Evolutionary conservation across 768 basidiomycete species (phyloP).

Genomic region (Rhodotorula paludigena): DNA sequence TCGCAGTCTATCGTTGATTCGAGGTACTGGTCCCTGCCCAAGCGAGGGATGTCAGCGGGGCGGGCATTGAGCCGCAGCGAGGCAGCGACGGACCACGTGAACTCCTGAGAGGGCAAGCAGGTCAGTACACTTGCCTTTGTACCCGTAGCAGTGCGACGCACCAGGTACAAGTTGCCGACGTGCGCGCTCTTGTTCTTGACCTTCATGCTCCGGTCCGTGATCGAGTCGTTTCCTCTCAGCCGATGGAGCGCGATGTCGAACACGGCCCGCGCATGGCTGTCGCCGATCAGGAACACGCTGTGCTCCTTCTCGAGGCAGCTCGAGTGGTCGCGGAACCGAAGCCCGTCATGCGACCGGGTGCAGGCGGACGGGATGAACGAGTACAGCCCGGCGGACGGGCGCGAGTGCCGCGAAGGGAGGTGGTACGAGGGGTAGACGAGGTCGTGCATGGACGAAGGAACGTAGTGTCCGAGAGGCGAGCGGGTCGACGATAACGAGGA

Average conservation of each 20-base stretch:
- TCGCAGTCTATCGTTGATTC: constrained; percentile 2
- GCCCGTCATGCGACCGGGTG: constrained; percentile 8
- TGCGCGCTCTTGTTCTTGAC: constrained; percentile 14
- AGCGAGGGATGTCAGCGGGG: background rate
- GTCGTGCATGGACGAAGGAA: too few relatives aligned
- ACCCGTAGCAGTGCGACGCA: background rate
- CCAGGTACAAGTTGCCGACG: constrained; percentile 23
- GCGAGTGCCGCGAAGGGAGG: constrained; percentile 1
- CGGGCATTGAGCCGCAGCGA: too few relatives aligned
- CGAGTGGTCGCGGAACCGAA: constrained; percentile 7
- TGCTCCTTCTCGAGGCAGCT: background rate
- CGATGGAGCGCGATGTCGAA: background rate
- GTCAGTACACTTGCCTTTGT: background rate
- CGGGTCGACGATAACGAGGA: too few relatives aligned
- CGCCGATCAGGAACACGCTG: constrained; percentile 10
- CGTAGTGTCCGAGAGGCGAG: background rate
- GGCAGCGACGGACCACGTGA: background rate
- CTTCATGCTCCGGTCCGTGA: background rate
- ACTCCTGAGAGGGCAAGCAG: background rate
- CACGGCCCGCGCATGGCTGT: constrained; percentile 15
- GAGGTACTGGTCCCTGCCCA: constrained; percentile 4
- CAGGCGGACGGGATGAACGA: constrained; percentile 8
- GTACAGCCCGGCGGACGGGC: constrained; percentile 8
- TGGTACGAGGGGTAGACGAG: constrained; percentile 14
- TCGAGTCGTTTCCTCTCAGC: background rate